Percentiles rank a stretch among this genome's conserved stretches.
Conservation (phyloP, 2,329 filamentous ascomycete species). For the Paraconiothyrium brasiliense region DNA sequence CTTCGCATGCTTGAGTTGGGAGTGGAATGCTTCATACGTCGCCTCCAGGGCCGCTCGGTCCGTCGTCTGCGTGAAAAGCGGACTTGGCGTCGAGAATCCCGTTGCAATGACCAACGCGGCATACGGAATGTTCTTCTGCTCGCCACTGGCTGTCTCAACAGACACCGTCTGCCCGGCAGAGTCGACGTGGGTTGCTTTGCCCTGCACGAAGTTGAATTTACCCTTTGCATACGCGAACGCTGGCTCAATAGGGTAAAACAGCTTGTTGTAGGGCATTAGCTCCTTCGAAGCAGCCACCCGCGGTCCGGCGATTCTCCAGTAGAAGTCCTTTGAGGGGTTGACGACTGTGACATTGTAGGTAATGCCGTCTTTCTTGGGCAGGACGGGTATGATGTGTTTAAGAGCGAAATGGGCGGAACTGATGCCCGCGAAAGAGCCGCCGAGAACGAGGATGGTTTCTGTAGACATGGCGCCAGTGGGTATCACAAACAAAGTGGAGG, state of each 20-base stretch:
- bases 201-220: slow-evolving; percentile 63
- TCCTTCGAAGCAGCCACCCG: slow-evolving; percentile 62
- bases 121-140: slow-evolving; percentile 54
- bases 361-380: slow-evolving; percentile 44
- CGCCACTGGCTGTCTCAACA: slow-evolving; percentile 44
- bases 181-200: slow-evolving; percentile 60
- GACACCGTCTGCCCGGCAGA: slow-evolving; percentile 55
- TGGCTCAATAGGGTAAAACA: slow-evolving; percentile 61
- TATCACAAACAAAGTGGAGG: slow-evolving; percentile 20
- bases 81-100: slow-evolving; percentile 59
- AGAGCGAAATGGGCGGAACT: slow-evolving; percentile 49
- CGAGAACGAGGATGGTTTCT: slow-evolving; percentile 49
- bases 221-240: slow-evolving; percentile 61
- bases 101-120: slow-evolving; percentile 66
- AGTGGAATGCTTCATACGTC: slow-evolving; percentile 50
- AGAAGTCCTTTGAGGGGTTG: slow-evolving; percentile 64
- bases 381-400: slow-evolving; percentile 45
- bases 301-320: slow-evolving; percentile 64
- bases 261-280: slow-evolving; percentile 59
- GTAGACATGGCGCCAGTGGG: slow-evolving; percentile 37
- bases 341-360: slow-evolving; percentile 65
- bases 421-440: slow-evolving; percentile 48
- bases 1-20: slow-evolving; percentile 51
- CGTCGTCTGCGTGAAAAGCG: slow-evolving; percentile 56
- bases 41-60: slow-evolving; percentile 36